A percentile compares a stretch with the other conserved stretches of the same genome.
Evolutionary conservation across 371 early-diverging fungal genomes (phyloP).

Genomic region (Actinomucor elegans): DNA sequence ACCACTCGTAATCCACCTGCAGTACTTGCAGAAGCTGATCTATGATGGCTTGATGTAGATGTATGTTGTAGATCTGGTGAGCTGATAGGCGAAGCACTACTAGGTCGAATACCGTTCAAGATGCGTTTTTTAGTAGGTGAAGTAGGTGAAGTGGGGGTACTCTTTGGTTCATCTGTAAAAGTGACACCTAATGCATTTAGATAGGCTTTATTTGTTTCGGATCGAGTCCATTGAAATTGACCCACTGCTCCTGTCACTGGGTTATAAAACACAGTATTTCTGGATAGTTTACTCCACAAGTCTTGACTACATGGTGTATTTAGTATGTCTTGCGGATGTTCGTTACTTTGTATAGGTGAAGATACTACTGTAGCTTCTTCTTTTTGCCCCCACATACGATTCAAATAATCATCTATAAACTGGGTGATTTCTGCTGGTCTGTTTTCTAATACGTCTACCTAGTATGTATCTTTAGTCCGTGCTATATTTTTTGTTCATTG

Average conservation of each 20-base stretch:
- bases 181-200: conserved; percentile 48
- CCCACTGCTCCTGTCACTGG: conserved; percentile 51
- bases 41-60: too few relatives aligned
- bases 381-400: conserved; percentile 9
- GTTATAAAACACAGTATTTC: conserved; percentile 53
- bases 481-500: too few relatives aligned
- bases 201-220: conserved; percentile 50
- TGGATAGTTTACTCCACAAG: conserved; percentile 48
- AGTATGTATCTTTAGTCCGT: too few relatives aligned
- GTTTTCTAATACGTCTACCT: conserved; percentile 17
- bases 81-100: background rate
- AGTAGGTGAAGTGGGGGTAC: background rate
- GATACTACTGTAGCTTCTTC: background rate
- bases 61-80: background rate
- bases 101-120: background rate
- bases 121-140: conserved; percentile 11
- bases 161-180: conserved; percentile 26
- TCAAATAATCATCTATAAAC: conserved; percentile 20
- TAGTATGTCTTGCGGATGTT: conserved; percentile 8
- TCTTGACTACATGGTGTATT: conserved; percentile 37
- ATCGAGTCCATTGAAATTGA: conserved; percentile 54
- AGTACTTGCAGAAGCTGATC: conserved; percentile 16
- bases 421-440: conserved; percentile 9
- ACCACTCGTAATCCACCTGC: conserved; percentile 12
- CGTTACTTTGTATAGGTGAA: background rate